These are phyloP conservation scores for Silybum marianum DNA, from an alignment of 129 eudicot genomes.

Conservation along the genomic window DNA sequence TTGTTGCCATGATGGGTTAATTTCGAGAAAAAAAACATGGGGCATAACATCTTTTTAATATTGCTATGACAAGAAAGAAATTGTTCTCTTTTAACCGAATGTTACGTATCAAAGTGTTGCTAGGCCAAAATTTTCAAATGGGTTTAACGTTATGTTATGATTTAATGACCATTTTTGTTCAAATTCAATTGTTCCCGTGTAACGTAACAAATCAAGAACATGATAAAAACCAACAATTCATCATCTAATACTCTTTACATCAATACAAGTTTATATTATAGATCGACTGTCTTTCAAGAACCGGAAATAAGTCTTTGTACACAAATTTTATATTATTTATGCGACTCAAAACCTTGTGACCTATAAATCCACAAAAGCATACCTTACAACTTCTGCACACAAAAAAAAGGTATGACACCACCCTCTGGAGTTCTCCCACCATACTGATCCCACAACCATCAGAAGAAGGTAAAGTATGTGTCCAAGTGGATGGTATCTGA, in stretches of 20 bases:
- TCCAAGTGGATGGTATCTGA: not conserved
- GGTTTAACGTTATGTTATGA: not conserved
- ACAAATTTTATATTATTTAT: not conserved
- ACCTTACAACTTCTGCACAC: not conserved
- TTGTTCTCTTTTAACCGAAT: not conserved
- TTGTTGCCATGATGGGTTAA: not conserved
- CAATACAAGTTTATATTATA: not conserved
- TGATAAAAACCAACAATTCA: not conserved
- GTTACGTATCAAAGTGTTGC: not conserved
- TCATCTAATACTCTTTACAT: not conserved
- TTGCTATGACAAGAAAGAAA: not conserved
- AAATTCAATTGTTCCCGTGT: not conserved
- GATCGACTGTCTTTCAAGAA: not conserved
- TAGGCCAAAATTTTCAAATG: not conserved
- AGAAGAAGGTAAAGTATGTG: not conserved
- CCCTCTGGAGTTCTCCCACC: not conserved
- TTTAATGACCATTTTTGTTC: not conserved
- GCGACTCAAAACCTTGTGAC: not conserved
- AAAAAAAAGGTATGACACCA: not conserved
- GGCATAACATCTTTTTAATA: not conserved
- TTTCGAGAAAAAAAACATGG: not conserved
- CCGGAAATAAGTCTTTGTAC: not conserved
- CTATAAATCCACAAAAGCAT: not conserved
- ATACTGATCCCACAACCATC: not conserved
- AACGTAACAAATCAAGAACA: not conserved